phyloP scores from a whole-genome alignment of 352 stramenopile genomes.

The Pythium aristosporum region DNA sequence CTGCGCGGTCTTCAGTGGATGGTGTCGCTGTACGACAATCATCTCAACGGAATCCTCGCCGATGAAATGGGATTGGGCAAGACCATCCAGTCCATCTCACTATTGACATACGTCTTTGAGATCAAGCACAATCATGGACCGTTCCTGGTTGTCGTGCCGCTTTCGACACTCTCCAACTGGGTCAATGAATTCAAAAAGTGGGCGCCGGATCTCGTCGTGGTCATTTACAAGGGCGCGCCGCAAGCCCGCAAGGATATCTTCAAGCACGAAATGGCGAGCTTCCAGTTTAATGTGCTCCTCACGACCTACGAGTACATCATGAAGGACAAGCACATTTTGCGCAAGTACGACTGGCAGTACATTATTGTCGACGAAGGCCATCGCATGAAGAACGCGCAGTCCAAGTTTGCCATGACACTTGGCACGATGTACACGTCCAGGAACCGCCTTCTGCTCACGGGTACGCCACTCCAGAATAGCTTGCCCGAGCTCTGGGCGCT shows the following conservation, averaged over 20 bases:
- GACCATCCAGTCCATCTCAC: slow-evolving; percentile 86
- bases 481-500: slow-evolving; percentile 92
- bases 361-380: slow-evolving; percentile 95
- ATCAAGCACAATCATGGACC: slow-evolving; percentile 90
- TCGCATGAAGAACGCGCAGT: slow-evolving; percentile 91
- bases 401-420: slow-evolving; percentile 89
- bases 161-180: slow-evolving; percentile 95
- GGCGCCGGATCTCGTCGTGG: slow-evolving; percentile 94
- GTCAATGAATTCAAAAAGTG: slow-evolving; percentile 94
- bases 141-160: slow-evolving; percentile 97
- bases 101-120: slow-evolving; percentile 83
- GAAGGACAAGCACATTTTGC: slow-evolving; percentile 89
- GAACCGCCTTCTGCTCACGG: slow-evolving; percentile 96
- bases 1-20: slow-evolving; percentile 99
- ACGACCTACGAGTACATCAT: slow-evolving; percentile 95
- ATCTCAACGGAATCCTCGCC: slow-evolving; percentile 98
- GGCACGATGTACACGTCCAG: slow-evolving; percentile 80
- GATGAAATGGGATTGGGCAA: slow-evolving; percentile 96
- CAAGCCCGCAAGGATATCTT: slow-evolving; percentile 83
- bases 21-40: slow-evolving; percentile 98
- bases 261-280: slow-evolving; percentile 79
- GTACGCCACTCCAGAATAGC: slow-evolving; percentile 98
- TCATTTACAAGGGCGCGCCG: slow-evolving; percentile 93
- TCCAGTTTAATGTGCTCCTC: slow-evolving; percentile 91
- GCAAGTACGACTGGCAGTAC: slow-evolving; percentile 91